A percentile compares a stretch with the other conserved stretches of the same genome.
phyloP scores from a whole-genome alignment of 208 protist species.

The Sergeia podlipaevii region DNA sequence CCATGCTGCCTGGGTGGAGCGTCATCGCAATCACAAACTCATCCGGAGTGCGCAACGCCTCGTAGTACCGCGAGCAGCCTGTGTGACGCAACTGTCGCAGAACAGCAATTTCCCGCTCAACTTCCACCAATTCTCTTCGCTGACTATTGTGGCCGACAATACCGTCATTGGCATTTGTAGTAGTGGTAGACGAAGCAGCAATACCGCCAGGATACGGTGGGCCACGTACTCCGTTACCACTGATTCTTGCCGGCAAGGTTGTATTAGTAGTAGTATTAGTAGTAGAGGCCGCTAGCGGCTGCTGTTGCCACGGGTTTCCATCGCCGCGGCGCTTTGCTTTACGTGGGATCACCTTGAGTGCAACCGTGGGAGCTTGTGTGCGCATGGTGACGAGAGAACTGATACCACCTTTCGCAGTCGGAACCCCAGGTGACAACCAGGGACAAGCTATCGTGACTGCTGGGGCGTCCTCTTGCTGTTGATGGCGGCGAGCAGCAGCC shows the following conservation, averaged over 20 bases:
- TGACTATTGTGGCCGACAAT: constrained; percentile 2
- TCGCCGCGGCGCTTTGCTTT: constrained; percentile 16
- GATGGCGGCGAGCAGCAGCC: too few species aligned
- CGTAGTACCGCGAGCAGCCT: constrained; percentile 67
- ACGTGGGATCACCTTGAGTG: constrained; percentile 60
- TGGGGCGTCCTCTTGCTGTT: too few species aligned
- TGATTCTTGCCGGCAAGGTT: not conserved
- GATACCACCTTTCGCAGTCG: too few species aligned
- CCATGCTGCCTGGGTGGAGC: constrained; percentile 53
- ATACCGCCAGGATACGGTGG: too few species aligned
- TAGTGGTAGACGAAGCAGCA: not conserved
- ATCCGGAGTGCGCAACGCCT: constrained; percentile 67
- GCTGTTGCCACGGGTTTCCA: not conserved
- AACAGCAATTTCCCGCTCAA: constrained; percentile 74
- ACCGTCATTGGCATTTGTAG: not conserved
- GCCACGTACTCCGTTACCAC: not conserved
- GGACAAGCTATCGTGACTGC: too few species aligned
- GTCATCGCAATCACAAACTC: constrained; percentile 81
- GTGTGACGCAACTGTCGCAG: constrained; percentile 60
- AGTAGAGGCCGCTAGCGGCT: not conserved
- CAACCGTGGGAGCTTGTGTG: constrained; percentile 35
- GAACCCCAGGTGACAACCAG: too few species aligned
- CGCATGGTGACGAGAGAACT: too few species aligned
- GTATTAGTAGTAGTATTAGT: not conserved
- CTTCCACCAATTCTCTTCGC: constrained; percentile 43